Percentiles rank a stretch among this genome's conserved stretches.
phyloP scores from a whole-genome alignment of 2,329 filamentous ascomycete species.

The Sporothrix pallida region DNA sequence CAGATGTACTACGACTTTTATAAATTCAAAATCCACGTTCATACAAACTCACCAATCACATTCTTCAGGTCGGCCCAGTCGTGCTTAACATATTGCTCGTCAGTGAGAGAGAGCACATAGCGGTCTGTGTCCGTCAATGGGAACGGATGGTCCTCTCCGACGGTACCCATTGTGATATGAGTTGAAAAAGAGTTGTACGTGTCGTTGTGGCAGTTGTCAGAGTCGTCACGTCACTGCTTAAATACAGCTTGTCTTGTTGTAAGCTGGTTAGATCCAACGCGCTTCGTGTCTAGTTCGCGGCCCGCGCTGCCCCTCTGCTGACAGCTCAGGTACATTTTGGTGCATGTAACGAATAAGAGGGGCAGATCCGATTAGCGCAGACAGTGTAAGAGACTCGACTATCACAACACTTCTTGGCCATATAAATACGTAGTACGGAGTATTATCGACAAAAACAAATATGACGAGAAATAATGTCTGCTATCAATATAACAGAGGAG shows the following conservation, averaged over 20 bases:
- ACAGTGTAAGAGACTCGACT: neutral
- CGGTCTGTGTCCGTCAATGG: conserved; percentile 65
- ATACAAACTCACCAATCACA: conserved; percentile 63
- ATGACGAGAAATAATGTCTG: too few species aligned
- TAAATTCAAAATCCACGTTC: neutral
- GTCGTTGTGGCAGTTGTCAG: neutral
- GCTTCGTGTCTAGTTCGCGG: conserved; percentile 22
- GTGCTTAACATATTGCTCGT: conserved; percentile 73
- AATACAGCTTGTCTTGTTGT: neutral
- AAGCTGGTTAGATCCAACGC: conserved; percentile 13
- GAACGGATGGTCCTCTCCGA: conserved; percentile 56
- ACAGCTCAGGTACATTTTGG: neutral
- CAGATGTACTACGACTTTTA: neutral
- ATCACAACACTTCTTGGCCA: too few species aligned
- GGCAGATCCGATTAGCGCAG: conserved; percentile 22
- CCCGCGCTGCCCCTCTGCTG: conserved; percentile 20
- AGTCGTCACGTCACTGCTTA: too few species aligned
- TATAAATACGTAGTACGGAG: too few species aligned
- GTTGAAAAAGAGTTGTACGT: neutral
- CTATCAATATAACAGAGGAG: too few species aligned
- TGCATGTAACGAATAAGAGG: conserved; percentile 16
- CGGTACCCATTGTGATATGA: conserved; percentile 23
- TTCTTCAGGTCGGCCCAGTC: conserved; percentile 74
- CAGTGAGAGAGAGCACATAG: conserved; percentile 65
- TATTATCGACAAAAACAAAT: too few species aligned